phyloP scores from a whole-genome alignment of 345 rosid genomes.

The Turritis glabra region DNA sequence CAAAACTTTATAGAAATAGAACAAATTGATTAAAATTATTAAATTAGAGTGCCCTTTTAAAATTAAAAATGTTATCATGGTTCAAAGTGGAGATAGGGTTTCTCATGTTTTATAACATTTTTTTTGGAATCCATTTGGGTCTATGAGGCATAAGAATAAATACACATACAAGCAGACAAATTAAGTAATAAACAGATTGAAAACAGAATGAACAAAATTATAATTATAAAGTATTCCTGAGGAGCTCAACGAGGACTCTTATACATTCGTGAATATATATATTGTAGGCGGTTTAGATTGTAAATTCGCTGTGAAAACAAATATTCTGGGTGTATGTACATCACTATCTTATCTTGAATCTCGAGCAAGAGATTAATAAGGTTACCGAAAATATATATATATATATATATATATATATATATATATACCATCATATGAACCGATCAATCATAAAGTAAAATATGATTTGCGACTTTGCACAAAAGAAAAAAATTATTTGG shows the following conservation, averaged over 20 bases:
- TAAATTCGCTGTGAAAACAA: background rate
- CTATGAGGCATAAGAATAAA: conserved; percentile 32
- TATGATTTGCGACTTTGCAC: background rate
- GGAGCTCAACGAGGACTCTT: conserved; percentile 15
- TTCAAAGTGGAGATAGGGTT: conserved; percentile 40
- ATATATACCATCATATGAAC: background rate
- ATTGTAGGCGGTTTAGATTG: background rate
- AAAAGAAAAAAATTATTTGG: too few relatives aligned
- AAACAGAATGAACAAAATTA: background rate
- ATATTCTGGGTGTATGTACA: too few relatives aligned
- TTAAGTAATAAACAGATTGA: background rate
- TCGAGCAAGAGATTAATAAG: background rate
- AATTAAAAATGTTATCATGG: conserved; percentile 35
- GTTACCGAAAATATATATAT: too few relatives aligned
- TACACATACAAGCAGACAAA: conserved; percentile 33
- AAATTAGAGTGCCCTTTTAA: conserved; percentile 7
- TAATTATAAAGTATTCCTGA: background rate
- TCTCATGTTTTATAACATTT: conserved; percentile 22
- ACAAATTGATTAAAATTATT: background rate
- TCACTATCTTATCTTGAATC: background rate
- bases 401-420: too few relatives aligned
- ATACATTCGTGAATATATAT: background rate
- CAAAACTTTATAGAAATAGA: background rate
- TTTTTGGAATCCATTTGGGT: conserved; percentile 32
- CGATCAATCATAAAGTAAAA: background rate